Conservation (phyloP, 2,329 filamentous ascomycete genomes). For the Alternaria sp. region DNA sequence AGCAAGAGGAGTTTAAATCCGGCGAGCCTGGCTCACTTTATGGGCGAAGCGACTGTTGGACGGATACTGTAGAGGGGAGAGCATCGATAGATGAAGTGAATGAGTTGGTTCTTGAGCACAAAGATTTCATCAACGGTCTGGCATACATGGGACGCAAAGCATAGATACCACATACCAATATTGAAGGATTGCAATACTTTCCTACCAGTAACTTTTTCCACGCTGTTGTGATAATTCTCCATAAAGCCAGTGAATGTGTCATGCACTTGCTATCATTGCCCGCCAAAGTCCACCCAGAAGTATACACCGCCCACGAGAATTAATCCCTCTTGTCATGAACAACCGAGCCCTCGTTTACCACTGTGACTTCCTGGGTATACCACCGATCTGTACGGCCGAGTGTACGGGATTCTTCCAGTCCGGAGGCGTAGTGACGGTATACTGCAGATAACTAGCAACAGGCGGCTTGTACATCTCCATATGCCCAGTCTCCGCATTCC, state of each 20-base stretch:
- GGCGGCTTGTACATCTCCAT: constrained; percentile 38
- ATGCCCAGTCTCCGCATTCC: constrained; percentile 29
- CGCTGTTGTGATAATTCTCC: not conserved
- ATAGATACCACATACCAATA: constrained; percentile 4
- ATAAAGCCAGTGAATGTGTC: not conserved
- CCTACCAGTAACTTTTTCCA: not conserved
- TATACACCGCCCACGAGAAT: not conserved
- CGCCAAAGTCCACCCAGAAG: not conserved
- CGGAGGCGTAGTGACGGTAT: constrained; percentile 39
- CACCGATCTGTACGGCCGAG: constrained; percentile 24
- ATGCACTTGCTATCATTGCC: not conserved
- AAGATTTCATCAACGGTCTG: not conserved
- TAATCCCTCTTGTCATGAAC: not conserved
- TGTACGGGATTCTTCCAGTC: constrained; percentile 40
- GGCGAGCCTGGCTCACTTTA: constrained; percentile 2
- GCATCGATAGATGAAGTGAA: not conserved
- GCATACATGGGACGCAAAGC: not conserved
- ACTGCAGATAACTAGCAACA: constrained; percentile 42
- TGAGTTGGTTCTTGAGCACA: not conserved
- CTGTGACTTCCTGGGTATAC: constrained; percentile 2
- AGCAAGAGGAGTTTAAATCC: constrained; percentile 14
- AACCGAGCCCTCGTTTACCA: constrained; percentile 5
- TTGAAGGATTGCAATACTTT: not conserved
- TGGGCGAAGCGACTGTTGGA: constrained; percentile 6
- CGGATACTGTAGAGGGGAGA: not conserved